Evolutionary conservation across 2,329 filamentous ascomycete genomes (phyloP), one percentile per base, ranked within the genome.

Genomic region (Hypoxylon sp.): DNA sequence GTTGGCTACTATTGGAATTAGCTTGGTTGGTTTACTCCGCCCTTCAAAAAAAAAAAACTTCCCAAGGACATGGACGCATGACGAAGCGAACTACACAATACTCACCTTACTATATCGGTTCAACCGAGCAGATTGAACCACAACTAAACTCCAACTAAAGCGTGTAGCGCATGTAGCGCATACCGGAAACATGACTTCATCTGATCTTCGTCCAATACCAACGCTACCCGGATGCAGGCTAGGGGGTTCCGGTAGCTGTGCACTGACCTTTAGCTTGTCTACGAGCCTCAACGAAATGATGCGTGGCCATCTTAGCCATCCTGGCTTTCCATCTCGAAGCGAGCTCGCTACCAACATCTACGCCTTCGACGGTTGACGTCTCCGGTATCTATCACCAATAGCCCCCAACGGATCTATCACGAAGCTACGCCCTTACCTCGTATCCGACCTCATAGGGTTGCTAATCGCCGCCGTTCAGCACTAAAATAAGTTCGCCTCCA

Each of bases 211-310:
- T 37, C 14, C 11, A 11, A 35, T 11, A 9, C 33, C 31, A 13
- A 37, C 55, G 53, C 57, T 65, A 65, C 61, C 66, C 57, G 51
- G 42, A 62, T 65, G 39, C 19, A 46, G 61, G 44, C 29, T 65
- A 67, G 51, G 22, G 31, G 46, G 19, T 48, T 50, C 29, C 46
- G 33, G 46, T 52, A 42, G 44, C 11, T 59, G 26, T 54, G 62
- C 59, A 63, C 60, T 67, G 55, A 60, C 55, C 65, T 60, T 35
- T 29, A 10, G 54, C 33, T 33, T 29, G 46, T 47, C 52, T 39
- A 37, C 54, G 42, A 63, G 59, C 59, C 48, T 55, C 64, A 42
- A 22, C 17, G 31, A 22, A 50, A 47, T 37, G 24, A 59, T 52
- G 42, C 50, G 17, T 44, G 31, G 37, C 33, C 19, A 29, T 29